Percentiles rank a stretch among this genome's conserved stretches.
phyloP scores from a whole-genome alignment of 371 early-diverging fungal species.

The Apophysomyces variabilis region DNA sequence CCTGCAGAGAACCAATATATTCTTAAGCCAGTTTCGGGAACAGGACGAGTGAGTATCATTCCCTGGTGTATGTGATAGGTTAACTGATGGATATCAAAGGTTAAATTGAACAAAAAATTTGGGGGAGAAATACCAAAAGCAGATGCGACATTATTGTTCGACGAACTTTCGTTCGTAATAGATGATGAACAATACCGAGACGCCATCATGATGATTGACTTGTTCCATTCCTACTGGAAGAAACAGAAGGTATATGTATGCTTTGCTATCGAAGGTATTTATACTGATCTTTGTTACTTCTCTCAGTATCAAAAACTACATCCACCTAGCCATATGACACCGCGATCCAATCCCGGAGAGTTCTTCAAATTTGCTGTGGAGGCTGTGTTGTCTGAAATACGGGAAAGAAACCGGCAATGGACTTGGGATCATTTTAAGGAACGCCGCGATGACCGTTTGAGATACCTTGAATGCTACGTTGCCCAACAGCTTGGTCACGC shows the following conservation, averaged over 20 bases:
- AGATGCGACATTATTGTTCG: conserved; percentile 66
- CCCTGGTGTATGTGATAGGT: neutral
- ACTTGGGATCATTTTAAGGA: conserved; percentile 75
- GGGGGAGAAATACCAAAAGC: conserved; percentile 54
- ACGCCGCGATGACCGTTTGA: conserved; percentile 70
- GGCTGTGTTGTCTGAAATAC: conserved; percentile 76
- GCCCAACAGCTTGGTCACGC: conserved; percentile 49
- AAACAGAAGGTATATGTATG: conserved; percentile 65
- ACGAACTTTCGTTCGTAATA: conserved; percentile 79
- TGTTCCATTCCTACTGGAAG: conserved; percentile 71
- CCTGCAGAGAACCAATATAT: conserved; percentile 64
- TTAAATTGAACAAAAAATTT: conserved; percentile 60
- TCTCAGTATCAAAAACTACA: conserved; percentile 72
- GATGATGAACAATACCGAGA: conserved; percentile 81
- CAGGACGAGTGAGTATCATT: conserved; percentile 64
- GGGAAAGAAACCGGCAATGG: conserved; percentile 72
- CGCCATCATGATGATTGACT: conserved; percentile 66
- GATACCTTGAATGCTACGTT: conserved; percentile 72
- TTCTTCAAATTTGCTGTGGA: conserved; percentile 82
- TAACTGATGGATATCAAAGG: conserved; percentile 16
- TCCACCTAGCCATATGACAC: conserved; percentile 68
- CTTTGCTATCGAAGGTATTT: neutral
- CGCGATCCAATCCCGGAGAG: conserved; percentile 70
- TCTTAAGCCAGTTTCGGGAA: conserved; percentile 83
- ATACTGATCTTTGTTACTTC: neutral